Percentiles rank a stretch among this genome's conserved stretches.
Conservation (phyloP, 164 flowering plant species). For the Akebia trifoliata region DNA sequence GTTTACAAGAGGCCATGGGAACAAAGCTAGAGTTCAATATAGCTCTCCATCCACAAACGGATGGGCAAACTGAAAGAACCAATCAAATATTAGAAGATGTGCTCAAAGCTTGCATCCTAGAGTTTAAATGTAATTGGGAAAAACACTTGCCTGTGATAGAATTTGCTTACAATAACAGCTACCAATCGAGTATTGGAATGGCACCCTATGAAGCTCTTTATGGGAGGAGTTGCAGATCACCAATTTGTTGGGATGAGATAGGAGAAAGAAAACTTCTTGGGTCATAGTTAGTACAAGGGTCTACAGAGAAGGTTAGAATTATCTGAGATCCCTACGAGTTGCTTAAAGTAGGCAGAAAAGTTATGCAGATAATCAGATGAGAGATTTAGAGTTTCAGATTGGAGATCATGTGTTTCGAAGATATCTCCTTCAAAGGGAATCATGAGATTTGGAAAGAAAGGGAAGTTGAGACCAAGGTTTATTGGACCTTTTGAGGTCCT, state of each 20-base stretch:
- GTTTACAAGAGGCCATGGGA: neutral
- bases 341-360: no score
- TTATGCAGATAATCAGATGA: no score
- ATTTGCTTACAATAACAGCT: constrained; percentile 7
- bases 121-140: neutral
- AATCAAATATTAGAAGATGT: constrained; percentile 6
- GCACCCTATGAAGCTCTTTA: no score
- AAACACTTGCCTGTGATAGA: neutral
- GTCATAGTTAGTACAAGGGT: neutral
- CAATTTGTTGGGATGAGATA: neutral
- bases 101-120: neutral
- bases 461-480: no score
- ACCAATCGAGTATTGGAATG: constrained; percentile 1
- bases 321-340: neutral
- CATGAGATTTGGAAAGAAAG: no score
- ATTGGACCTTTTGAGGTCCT: no score
- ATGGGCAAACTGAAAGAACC: neutral
- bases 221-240: neutral
- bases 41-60: constrained; percentile 8
- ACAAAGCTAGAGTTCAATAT: neutral
- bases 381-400: no score
- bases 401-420: no score
- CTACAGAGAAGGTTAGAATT: neutral
- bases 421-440: no score
- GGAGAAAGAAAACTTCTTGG: neutral